phyloP scores from a whole-genome alignment of 2,329 filamentous ascomycete species.

The Fusarium dlaminii region DNA sequence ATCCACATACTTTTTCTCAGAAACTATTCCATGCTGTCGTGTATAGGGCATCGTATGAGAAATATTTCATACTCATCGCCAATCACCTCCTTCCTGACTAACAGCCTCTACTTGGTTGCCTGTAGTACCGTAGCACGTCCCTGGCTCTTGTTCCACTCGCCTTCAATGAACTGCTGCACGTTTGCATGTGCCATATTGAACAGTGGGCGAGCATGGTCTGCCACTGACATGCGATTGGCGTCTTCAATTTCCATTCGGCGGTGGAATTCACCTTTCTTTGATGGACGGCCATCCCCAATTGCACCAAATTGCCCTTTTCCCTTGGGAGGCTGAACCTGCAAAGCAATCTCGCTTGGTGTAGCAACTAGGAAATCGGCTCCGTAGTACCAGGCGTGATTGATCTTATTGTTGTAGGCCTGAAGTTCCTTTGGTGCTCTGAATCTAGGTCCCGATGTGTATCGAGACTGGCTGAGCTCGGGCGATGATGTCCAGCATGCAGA shows the following conservation, averaged over 20 bases:
- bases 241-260: conserved; percentile 49
- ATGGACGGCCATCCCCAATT: conserved; percentile 50
- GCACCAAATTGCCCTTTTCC: conserved; percentile 48
- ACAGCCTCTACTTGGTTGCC: conserved; percentile 10
- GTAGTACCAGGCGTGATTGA: conserved; percentile 52
- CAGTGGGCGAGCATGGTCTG: conserved; percentile 54
- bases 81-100: conserved; percentile 30
- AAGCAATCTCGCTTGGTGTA: conserved; percentile 41
- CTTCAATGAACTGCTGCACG: conserved; percentile 39
- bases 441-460: conserved; percentile 30
- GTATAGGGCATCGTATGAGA: neutral
- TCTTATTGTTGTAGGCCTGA: conserved; percentile 39
- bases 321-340: conserved; percentile 44
- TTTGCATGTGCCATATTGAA: conserved; percentile 53
- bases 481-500: conserved; percentile 8
- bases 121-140: neutral
- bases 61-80: conserved; percentile 21
- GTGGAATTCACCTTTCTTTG: conserved; percentile 38
- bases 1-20: conserved; percentile 15
- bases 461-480: neutral
- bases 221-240: conserved; percentile 49
- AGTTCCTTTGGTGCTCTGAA: conserved; percentile 38
- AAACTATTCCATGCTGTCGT: conserved; percentile 21
- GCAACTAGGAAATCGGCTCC: conserved; percentile 50
- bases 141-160: conserved; percentile 13